Evolutionary conservation across 768 basidiomycete genomes (phyloP).

Genomic region (Calocybe gangraenosa): DNA sequence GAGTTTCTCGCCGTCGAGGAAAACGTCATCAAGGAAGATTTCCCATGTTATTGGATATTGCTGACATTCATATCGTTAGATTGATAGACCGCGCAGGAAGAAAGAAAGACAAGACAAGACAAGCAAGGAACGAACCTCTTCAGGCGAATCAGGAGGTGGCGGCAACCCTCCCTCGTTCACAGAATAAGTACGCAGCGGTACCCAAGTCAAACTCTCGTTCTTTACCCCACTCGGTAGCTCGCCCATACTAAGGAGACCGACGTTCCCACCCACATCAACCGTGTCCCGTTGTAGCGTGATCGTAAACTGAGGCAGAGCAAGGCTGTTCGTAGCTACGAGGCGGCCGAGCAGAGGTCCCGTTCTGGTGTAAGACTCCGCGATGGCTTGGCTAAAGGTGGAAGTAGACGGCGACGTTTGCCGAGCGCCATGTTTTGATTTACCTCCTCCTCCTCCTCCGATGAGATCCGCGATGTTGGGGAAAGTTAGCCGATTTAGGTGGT

Average conservation of each 20-base stretch:
- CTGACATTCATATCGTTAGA: slow-evolving; percentile 26
- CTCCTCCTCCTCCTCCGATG: not conserved
- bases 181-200: slow-evolving; percentile 54
- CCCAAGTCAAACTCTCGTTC: slow-evolving; percentile 58
- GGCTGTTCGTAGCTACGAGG: slow-evolving; percentile 31
- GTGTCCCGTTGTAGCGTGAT: slow-evolving; percentile 68
- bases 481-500: slow-evolving; percentile 7
- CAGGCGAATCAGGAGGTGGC: slow-evolving; percentile 50
- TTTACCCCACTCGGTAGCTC: slow-evolving; percentile 50
- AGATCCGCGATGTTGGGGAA: slow-evolving; percentile 8
- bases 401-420: slow-evolving; percentile 15
- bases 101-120: no score
- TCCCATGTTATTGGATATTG: slow-evolving; percentile 70
- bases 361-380: slow-evolving; percentile 38
- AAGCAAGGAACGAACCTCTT: slow-evolving; percentile 42
- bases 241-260: slow-evolving; percentile 63
- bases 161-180: slow-evolving; percentile 47
- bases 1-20: slow-evolving; percentile 60
- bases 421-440: slow-evolving; percentile 4
- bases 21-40: slow-evolving; percentile 65
- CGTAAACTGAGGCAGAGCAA: slow-evolving; percentile 45
- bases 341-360: slow-evolving; percentile 44
- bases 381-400: slow-evolving; percentile 17
- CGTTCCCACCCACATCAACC: slow-evolving; percentile 64
- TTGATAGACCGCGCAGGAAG: no score